phyloP scores from a whole-genome alignment of 1,284 basidiomycete genomes.

The Sporisorium graminicola region DNA sequence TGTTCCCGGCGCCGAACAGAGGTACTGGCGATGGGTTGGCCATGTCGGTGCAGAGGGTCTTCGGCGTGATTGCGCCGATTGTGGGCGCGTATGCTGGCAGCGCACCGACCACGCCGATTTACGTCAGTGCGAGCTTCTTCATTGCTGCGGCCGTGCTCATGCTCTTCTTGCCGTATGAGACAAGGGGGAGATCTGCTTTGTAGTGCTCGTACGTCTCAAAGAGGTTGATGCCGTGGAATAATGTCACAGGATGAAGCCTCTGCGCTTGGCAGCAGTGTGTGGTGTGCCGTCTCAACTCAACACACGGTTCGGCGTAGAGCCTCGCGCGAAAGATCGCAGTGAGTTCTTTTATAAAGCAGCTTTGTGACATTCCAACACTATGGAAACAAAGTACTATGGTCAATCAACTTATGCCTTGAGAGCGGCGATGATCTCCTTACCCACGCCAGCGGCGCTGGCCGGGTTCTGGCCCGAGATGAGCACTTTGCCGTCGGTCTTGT shows the following conservation, averaged over 20 bases:
- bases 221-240: neutral
- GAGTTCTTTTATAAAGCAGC: neutral
- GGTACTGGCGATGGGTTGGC: slow-evolving; percentile 80
- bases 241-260: neutral
- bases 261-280: too few relatives aligned
- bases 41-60: slow-evolving; percentile 76
- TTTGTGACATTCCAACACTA: neutral
- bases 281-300: too few relatives aligned
- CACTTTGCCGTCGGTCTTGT: slow-evolving; percentile 35
- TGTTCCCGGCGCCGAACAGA: slow-evolving; percentile 79
- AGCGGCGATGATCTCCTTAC: slow-evolving; percentile 46
- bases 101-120: slow-evolving; percentile 76
- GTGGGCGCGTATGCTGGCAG: slow-evolving; percentile 75
- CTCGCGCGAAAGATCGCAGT: too few relatives aligned
- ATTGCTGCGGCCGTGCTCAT: slow-evolving; percentile 76
- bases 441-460: slow-evolving; percentile 41
- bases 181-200: slow-evolving; percentile 66
- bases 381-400: neutral
- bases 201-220: neutral
- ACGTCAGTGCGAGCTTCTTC: slow-evolving; percentile 78
- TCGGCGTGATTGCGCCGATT: slow-evolving; percentile 78
- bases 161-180: slow-evolving; percentile 78
- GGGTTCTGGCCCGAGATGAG: slow-evolving; percentile 72
- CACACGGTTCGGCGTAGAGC: too few relatives aligned
- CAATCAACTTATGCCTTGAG: slow-evolving; percentile 34